Evolutionary conservation across 2,329 filamentous ascomycete species (phyloP), one percentile per base, ranked within the genome.

Genomic region (Boeremia exigua): DNA sequence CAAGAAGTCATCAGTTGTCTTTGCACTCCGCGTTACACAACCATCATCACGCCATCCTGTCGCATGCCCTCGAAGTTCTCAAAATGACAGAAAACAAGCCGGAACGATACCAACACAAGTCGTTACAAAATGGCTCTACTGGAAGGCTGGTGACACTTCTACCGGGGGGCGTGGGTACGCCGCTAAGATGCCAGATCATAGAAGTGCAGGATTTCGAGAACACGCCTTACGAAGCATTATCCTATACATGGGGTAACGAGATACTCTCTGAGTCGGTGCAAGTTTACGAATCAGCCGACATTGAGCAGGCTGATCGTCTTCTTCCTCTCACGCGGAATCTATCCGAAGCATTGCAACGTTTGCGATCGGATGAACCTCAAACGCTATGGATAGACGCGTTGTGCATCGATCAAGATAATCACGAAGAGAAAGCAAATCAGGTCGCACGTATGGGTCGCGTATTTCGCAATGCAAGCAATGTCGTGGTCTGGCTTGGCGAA

Each of bases 351-450:
- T 30, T 61, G 23, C 46, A 27, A 14, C 40, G 54, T 3, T 25
- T 61, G 28, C 48, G 53, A 3, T 10, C 28, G 2, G 39, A 48
- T 4, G 8, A 23, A 19, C 53, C 53, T 10, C 54, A 50, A 4
- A 30, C 23, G 11, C 32, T 62, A 1, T 65, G 62, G 60, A 29
- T 59, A 32, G 62, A 65, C 12, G 58, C 58, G 10, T 8, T 61
- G 2, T 62, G 54, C n/a, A 63, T 65, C 30, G 54, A 65, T n/a
- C 62, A 65, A 25, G 30, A 36, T 6, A 53, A 61, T 15, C 2
- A 51, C 2, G 36, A 54, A 23, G 62, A 65, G 46, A 56, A 52
- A 12, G 47, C 37, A 5, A 29, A 39, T 2, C 62, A 65, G 36
- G 60, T 65, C 0, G 32, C 38, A n/a, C 28, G 46, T 4, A 65